Evolutionary conservation across 257 asterid genomes (phyloP), one percentile per base, ranked within the genome.

Genomic region (Solanum ossicruentum): DNA sequence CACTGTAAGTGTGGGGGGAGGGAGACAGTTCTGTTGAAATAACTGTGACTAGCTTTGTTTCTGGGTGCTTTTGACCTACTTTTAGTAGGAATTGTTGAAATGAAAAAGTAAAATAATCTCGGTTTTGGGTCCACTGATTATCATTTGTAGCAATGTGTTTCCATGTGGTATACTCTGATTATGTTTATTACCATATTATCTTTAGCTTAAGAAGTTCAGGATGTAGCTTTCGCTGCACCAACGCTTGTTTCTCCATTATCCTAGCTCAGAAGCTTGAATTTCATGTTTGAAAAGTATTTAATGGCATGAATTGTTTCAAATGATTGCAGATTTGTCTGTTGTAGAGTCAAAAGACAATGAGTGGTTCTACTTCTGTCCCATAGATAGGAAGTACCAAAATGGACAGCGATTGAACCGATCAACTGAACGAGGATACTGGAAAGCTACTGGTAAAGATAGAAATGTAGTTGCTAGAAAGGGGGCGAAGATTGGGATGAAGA

Each of bases 391-490:
- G 72, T 94, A 94, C 79, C 93, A 94, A 79, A 94, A 94, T 70
- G 98, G 98, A 39, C 92, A 91, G 79, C 97, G 98, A 69, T 92
- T 92, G 73, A 94, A 94, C 87, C 88, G 98, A 80, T 97, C 98
- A 84, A 94, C 98, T 16, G 94, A 91, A 86, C 92, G 94, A 86
- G 97, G 97, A 85, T 93, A 91, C 20, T 93, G 97, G 97, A 94
- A 94, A 87, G 97, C 98, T 78, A 94, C 98, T 15, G 98, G 98
- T 84, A 94, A 91, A 89, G 98, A 94, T 87, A 96, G 97, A 49
- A 90, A 88, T n/a, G 92, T 94, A 78, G 93, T 89, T 87, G 85
- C 93, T 73, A 93, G 89, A 73, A 91, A 87, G 84, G 80, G 95
- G 23, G 86, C 92, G n/a, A 49, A 91, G 57, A 89, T 94, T 89